phyloP scores from a whole-genome alignment of 1,284 basidiomycete genomes.

The Ustilago bromivora region DNA sequence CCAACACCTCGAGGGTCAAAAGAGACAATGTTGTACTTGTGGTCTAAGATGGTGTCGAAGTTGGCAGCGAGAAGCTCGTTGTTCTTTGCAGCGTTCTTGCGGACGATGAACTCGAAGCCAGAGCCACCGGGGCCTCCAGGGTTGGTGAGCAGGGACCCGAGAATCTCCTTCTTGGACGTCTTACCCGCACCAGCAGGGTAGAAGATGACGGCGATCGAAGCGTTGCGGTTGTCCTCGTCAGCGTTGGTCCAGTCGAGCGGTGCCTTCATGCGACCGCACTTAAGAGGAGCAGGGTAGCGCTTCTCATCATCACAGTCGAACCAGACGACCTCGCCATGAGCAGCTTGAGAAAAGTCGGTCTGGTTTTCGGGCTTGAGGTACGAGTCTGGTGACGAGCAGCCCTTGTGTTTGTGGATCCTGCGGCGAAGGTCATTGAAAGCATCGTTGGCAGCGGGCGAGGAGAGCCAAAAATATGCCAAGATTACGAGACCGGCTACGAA shows the following conservation, averaged over 20 bases:
- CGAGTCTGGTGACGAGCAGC: slow-evolving; percentile 13
- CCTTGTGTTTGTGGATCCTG: slow-evolving; percentile 14
- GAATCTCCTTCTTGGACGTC: slow-evolving; percentile 40
- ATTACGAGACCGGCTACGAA: slow-evolving; percentile 11
- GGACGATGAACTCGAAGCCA: slow-evolving; percentile 44
- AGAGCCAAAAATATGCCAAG: slow-evolving; percentile 26
- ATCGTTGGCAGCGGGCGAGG: slow-evolving; percentile 19
- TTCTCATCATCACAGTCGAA: slow-evolving; percentile 44
- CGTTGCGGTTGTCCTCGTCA: slow-evolving; percentile 43
- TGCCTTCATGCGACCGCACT: slow-evolving; percentile 55
- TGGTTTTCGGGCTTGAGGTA: slow-evolving; percentile 34
- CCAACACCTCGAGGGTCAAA: slow-evolving; percentile 56
- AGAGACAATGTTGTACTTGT: slow-evolving; percentile 53
- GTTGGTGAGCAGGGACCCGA: slow-evolving; percentile 54
- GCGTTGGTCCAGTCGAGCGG: slow-evolving; percentile 56
- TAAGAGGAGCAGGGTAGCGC: slow-evolving; percentile 38
- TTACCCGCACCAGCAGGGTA: slow-evolving; percentile 54
- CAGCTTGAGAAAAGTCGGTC: slow-evolving; percentile 47
- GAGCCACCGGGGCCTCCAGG: slow-evolving; percentile 57
- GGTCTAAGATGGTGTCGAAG: slow-evolving; percentile 44
- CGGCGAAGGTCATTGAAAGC: slow-evolving; percentile 20
- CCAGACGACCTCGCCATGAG: slow-evolving; percentile 46
- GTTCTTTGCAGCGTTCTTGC: slow-evolving; percentile 31
- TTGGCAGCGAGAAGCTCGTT: slow-evolving; percentile 32
- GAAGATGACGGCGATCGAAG: slow-evolving; percentile 52